A percentile compares a stretch with the other conserved stretches of the same genome.
Evolutionary conservation across 176 grass and related monocot species (phyloP).

Genomic region (Lolium perenne): DNA sequence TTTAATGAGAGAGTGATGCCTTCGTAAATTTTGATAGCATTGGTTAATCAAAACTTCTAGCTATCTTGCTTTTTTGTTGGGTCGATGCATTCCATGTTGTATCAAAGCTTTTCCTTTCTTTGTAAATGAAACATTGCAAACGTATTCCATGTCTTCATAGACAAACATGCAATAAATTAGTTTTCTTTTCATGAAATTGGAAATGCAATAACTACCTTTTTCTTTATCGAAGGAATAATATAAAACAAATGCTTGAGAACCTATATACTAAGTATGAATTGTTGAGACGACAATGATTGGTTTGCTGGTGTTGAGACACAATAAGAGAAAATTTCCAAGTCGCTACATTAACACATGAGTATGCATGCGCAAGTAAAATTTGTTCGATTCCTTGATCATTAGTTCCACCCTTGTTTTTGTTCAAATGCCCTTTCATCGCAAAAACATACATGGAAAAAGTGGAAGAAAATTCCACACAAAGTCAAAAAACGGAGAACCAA

Average conservation of each 20-base stretch:
- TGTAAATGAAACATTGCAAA: neutral
- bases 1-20: too few relatives aligned
- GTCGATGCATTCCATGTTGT: too few relatives aligned
- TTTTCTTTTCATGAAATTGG: neutral
- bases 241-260: neutral
- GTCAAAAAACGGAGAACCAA: neutral
- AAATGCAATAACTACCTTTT: neutral
- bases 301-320: too few relatives aligned
- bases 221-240: neutral
- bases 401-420: neutral
- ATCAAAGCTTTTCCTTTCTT: neutral
- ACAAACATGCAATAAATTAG: neutral
- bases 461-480: slow-evolving; percentile 37
- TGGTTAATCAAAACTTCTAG: too few relatives aligned
- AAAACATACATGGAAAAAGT: slow-evolving; percentile 51
- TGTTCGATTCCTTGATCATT: neutral
- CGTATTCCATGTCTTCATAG: too few relatives aligned
- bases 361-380: neutral
- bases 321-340: too few relatives aligned
- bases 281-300: too few relatives aligned
- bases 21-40: too few relatives aligned
- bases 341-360: too few relatives aligned
- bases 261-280: too few relatives aligned
- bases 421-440: slow-evolving; percentile 40
- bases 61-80: too few relatives aligned